phyloP scores from a whole-genome alignment of 2,329 filamentous ascomycete genomes.

The Xylariaceae sp. region DNA sequence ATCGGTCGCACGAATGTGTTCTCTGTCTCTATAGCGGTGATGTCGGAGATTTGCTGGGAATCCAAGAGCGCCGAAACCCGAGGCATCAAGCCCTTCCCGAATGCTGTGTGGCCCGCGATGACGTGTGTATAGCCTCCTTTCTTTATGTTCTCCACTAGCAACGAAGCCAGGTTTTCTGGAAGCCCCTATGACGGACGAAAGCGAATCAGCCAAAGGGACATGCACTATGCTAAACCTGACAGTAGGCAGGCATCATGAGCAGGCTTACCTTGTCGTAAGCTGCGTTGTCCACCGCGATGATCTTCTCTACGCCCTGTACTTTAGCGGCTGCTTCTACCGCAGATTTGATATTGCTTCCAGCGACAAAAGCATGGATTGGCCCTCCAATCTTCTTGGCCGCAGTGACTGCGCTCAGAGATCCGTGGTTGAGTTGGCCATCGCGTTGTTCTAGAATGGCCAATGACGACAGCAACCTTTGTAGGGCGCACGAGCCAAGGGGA shows the following conservation, averaged over 20 bases:
- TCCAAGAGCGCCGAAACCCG: constrained; percentile 88
- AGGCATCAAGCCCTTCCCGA: constrained; percentile 92
- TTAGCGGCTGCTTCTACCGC: constrained; percentile 82
- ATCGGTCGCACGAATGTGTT: constrained; percentile 95
- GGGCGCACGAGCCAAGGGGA: constrained; percentile 44
- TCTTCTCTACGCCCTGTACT: constrained; percentile 84
- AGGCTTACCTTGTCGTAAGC: constrained; percentile 78
- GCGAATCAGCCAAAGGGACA: not conserved
- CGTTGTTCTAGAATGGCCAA: constrained; percentile 89
- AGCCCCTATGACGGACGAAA: constrained; percentile 56
- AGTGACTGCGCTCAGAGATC: constrained; percentile 77
- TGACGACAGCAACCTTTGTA: constrained; percentile 72
- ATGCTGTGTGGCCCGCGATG: constrained; percentile 84
- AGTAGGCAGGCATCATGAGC: not conserved
- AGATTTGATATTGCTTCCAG: constrained; percentile 68
- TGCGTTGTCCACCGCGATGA: constrained; percentile 79
- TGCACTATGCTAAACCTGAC: not conserved
- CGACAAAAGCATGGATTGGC: constrained; percentile 78
- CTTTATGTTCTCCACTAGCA: constrained; percentile 94
- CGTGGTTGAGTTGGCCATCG: constrained; percentile 76
- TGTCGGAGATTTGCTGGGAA: constrained; percentile 88
- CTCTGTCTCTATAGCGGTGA: constrained; percentile 78
- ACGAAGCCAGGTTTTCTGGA: constrained; percentile 87
- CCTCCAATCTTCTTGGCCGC: constrained; percentile 85
- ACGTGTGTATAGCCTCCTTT: constrained; percentile 92